Evolutionary conservation across 1,139 yeast species (phyloP).

Genomic region (Taphrina flavorubra): DNA sequence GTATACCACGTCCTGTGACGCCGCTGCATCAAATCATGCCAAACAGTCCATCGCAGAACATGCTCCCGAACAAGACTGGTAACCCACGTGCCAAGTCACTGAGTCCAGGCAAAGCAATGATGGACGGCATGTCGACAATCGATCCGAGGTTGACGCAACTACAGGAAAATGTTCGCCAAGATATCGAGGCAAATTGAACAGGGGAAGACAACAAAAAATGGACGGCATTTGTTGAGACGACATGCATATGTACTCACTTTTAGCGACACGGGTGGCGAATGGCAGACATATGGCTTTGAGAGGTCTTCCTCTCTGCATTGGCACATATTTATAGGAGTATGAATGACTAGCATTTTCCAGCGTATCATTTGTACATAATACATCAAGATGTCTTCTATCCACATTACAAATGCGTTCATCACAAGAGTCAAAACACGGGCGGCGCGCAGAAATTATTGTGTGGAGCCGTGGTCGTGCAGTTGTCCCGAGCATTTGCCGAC

Average conservation of each 20-base stretch:
- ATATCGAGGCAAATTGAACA: slow-evolving; percentile 1
- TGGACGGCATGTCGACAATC: slow-evolving; percentile 8
- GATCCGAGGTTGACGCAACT: slow-evolving; percentile 17
- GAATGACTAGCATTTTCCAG: not conserved
- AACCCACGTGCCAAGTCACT: slow-evolving; percentile 2
- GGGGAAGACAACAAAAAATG: not conserved
- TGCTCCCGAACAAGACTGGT: not conserved
- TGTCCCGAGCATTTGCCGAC: slow-evolving; percentile 3
- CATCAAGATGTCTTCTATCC: too few relatives aligned
- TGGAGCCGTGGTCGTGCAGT: not conserved
- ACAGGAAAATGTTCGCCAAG: slow-evolving; percentile 6
- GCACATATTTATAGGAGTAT: not conserved
- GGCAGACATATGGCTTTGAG: not conserved
- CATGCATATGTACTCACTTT: not conserved
- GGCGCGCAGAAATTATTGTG: not conserved
- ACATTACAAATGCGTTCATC: not conserved
- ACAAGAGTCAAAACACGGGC: slow-evolving; percentile 13
- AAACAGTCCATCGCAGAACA: slow-evolving; percentile 5
- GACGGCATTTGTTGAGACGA: not conserved
- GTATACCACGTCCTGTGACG: slow-evolving; percentile 11
- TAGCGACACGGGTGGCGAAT: not conserved
- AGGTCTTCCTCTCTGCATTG: too few relatives aligned
- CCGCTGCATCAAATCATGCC: slow-evolving; percentile 26
- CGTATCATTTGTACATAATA: not conserved
- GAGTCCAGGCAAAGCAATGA: slow-evolving; percentile 13